These are phyloP conservation scores for Fistulifera pelliculosa DNA, from an alignment of 108 stramenopile genomes.

Conservation along the genomic window DNA sequence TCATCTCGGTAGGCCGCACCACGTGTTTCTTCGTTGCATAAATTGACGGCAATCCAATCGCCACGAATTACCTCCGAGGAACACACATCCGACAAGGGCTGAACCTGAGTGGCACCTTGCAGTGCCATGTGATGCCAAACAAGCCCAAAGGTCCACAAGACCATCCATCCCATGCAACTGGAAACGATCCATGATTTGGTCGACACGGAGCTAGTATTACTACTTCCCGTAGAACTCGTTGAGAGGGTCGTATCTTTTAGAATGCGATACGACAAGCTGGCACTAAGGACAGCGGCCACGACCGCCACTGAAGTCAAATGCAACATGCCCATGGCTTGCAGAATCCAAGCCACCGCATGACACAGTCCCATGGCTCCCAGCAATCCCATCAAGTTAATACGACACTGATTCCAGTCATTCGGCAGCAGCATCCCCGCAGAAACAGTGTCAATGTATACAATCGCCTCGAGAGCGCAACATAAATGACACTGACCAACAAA, in stretches of 20 bases:
- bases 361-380: slow-evolving; percentile 24
- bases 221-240: neutral
- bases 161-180: slow-evolving; percentile 24
- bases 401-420: slow-evolving; percentile 42
- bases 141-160: slow-evolving; percentile 35
- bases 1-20: slow-evolving; percentile 54
- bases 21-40: slow-evolving; percentile 65
- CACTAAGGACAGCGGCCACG: slow-evolving; percentile 27
- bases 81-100: slow-evolving; percentile 48
- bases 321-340: slow-evolving; percentile 28
- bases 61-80: slow-evolving; percentile 54
- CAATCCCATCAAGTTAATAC: slow-evolving; percentile 37
- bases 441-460: slow-evolving; percentile 54
- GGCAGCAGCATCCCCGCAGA: slow-evolving; percentile 70
- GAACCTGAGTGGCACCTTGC: slow-evolving; percentile 44
- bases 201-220: neutral
- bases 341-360: slow-evolving; percentile 31
- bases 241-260: neutral
- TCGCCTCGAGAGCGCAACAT: slow-evolving; percentile 47
- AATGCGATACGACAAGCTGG: slow-evolving; percentile 28
- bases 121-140: slow-evolving; percentile 55
- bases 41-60: slow-evolving; percentile 61
- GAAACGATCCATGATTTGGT: slow-evolving; percentile 6
- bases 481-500: slow-evolving; percentile 62
- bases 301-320: slow-evolving; percentile 26